Evolutionary conservation across 495 filamentous ascomycete species (phyloP).

Genomic region (Aspergillus olivimuriae): DNA sequence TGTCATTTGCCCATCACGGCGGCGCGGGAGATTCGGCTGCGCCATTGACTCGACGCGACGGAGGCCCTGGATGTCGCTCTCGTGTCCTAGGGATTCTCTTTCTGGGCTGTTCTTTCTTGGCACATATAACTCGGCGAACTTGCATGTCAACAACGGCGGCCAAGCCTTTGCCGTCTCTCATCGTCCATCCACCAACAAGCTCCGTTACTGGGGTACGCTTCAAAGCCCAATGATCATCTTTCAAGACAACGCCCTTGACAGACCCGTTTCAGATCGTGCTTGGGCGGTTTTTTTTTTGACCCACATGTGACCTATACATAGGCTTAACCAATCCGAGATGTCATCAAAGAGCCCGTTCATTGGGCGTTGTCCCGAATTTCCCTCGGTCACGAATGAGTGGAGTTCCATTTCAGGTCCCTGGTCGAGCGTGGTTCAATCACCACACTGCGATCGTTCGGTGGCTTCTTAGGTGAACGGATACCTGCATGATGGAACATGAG

Average conservation of each 20-base stretch:
- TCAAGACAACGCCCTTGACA: constrained; percentile 1
- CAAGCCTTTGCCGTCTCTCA: no score
- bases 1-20: background rate
- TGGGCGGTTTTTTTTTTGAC: constrained; percentile 3
- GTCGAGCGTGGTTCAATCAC: constrained; percentile 11
- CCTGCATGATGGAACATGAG: constrained; percentile 7
- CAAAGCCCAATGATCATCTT: no score
- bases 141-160: no score
- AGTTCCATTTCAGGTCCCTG: constrained; percentile 7
- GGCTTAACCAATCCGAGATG: background rate
- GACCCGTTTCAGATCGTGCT: constrained; percentile 13
- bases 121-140: no score
- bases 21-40: background rate
- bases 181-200: no score
- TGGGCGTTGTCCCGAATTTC: no score
- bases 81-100: background rate
- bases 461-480: constrained; percentile 6
- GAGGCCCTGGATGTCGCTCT: no score
- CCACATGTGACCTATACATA: constrained; percentile 12
- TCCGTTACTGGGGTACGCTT: constrained; percentile 3
- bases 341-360: background rate
- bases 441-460: constrained; percentile 4
- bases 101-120: no score
- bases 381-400: no score
- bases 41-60: background rate